Evolutionary conservation across 179 eudicot species (phyloP).

Genomic region (Patellifolia procumbens): DNA sequence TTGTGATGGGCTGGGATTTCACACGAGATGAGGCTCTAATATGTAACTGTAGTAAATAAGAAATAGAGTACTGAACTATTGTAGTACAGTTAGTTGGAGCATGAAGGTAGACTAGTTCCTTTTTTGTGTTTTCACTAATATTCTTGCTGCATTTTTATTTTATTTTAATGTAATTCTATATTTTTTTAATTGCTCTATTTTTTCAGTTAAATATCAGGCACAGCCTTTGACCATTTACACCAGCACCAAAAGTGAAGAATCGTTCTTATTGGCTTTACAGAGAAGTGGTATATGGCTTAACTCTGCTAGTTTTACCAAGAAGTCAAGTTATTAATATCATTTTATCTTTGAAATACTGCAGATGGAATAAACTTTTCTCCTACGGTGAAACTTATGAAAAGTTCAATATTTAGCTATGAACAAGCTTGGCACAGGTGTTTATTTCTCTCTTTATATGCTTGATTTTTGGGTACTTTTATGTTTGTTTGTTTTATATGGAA

Average conservation of each 20-base stretch:
- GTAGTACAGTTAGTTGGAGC: not conserved
- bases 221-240: conserved; percentile 78
- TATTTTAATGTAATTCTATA: not conserved
- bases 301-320: conserved; percentile 13
- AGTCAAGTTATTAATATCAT: conserved; percentile 20
- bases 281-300: conserved; percentile 55
- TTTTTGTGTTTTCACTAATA: not conserved
- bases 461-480: conserved; percentile 7
- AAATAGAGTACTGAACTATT: not conserved
- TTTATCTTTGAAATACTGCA: conserved; percentile 39
- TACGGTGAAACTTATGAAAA: conserved; percentile 85
- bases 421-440: conserved; percentile 99
- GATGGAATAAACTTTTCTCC: conserved; percentile 62
- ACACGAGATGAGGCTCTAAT: no score
- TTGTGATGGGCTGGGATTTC: no score
- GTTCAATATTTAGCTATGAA: conserved; percentile 87
- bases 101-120: not conserved
- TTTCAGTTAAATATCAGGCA: conserved; percentile 89
- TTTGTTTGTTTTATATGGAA: not conserved
- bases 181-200: conserved; percentile 11
- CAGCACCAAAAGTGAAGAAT: conserved; percentile 87
- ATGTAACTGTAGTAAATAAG: no score
- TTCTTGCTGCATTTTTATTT: conserved; percentile 5
- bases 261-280: conserved; percentile 79
- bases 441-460: conserved; percentile 8